Base-by-base conservation (phyloP, 2,329 filamentous ascomycete species). In the Fusarium neocosmosporiellum region DNA sequence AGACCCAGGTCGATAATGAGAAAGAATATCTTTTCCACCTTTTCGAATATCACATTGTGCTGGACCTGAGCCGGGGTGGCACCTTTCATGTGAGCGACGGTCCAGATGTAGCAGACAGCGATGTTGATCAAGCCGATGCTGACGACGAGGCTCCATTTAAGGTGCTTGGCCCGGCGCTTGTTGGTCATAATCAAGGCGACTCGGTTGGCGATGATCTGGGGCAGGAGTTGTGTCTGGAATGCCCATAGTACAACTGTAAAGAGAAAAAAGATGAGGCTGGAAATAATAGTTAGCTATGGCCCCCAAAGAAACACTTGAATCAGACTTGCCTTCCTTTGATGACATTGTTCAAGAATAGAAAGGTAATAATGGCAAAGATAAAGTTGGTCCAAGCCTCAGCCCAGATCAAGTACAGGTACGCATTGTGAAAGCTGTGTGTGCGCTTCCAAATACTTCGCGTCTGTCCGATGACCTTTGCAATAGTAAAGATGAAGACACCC, bases 1-100 rank as follows among this genome's bases (percentile, higher is more conserved):
- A 89, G 81, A 0, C 74, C 78, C 4, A 83, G 81, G 59, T 89
- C 87, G 2, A 88, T 80, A 2, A 87, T 59, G 0, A 88, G 77
- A 63, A 88, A 88, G 13, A 89, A 80, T 0, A 83, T 78, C 71
- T 89, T 89, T 54, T 79, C 77, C 1, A 64, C 65, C 27, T 71
- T 77, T 50, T 79, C 77, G 20, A 78, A 78, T 0, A 73, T 53
- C 2, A 70, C 39, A 18, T 78, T 79, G 11, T 67, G 33, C 7
- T 60, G 37, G 10, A 69, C 60, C 33, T 75, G 59, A 3, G 14
- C 29, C 0, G 59, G 14, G 2, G 74, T 73, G 4, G 71, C 67
- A 2, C 29, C 43, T 0, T 68, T n/a, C n/a, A 80, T 71, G 39
- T 82, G 81, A 0, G 82, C 78, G 2, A 79, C 78, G 5, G 83